These are phyloP conservation scores for Triticum timopheevii DNA, from an alignment of 176 grass and related monocot genomes.

Conservation along the genomic window DNA sequence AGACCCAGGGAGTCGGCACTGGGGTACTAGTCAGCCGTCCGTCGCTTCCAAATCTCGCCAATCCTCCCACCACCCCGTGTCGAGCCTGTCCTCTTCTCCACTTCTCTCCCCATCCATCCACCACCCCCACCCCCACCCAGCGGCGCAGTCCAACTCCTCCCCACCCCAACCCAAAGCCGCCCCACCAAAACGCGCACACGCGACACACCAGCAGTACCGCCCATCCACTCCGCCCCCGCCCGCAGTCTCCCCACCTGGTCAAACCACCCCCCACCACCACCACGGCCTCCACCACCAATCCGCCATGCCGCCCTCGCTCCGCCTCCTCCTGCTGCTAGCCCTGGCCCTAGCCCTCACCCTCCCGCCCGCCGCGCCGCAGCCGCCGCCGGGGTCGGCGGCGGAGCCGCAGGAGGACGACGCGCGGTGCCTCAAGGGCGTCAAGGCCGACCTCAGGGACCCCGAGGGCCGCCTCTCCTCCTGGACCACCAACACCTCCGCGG, in stretches of 20 bases:
- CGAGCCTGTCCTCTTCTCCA: not conserved
- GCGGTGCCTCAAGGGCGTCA: constrained; percentile 59
- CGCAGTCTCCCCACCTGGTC: constrained; percentile 25
- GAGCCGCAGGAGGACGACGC: constrained; percentile 59
- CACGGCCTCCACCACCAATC: constrained; percentile 7
- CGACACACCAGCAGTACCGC: constrained; percentile 12
- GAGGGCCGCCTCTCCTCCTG: constrained; percentile 26
- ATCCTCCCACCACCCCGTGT: not conserved
- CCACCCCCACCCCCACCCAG: not conserved
- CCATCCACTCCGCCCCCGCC: constrained; percentile 16
- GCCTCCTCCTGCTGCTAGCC: not conserved
- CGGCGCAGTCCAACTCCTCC: not conserved
- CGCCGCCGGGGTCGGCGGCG: not conserved
- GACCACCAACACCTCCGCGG: constrained; percentile 39
- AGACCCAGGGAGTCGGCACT: not conserved
- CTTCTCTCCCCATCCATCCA: constrained; percentile 17
- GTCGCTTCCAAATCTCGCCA: not conserved
- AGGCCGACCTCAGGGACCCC: constrained; percentile 29
- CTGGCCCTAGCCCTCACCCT: not conserved
- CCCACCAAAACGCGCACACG: constrained; percentile 19
- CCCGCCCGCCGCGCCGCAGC: constrained; percentile 25
- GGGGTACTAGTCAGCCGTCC: not conserved
- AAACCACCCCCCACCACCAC: constrained; percentile 7
- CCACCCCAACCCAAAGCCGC: not conserved
- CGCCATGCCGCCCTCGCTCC: constrained; percentile 35